Evolutionary conservation across 2,329 filamentous ascomycete species (phyloP).

Genomic region (Phyllachora maydis): DNA sequence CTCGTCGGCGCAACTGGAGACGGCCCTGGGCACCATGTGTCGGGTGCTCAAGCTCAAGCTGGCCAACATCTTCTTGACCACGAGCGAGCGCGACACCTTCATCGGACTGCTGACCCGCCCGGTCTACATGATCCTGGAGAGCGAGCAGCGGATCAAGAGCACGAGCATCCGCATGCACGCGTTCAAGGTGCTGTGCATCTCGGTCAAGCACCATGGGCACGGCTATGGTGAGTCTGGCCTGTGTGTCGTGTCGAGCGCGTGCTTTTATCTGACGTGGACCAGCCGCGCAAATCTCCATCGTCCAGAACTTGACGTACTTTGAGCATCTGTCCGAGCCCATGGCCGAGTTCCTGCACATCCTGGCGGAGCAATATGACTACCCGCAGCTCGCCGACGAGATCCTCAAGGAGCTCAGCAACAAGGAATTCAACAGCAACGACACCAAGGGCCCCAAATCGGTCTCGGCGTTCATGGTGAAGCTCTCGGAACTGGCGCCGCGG

Average conservation of each 20-base stretch:
- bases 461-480: conserved; percentile 77
- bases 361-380: conserved; percentile 95
- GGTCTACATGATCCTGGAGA: conserved; percentile 86
- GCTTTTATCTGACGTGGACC: conserved; percentile 8
- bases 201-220: conserved; percentile 93
- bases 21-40: conserved; percentile 82
- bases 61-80: conserved; percentile 83
- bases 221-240: conserved; percentile 52
- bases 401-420: conserved; percentile 82
- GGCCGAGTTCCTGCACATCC: conserved; percentile 92
- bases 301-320: conserved; percentile 94
- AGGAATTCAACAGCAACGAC: conserved; percentile 95
- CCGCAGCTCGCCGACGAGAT: conserved; percentile 89
- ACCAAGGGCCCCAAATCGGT: conserved; percentile 90
- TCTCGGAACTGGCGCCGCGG: conserved; percentile 80
- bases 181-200: conserved; percentile 91
- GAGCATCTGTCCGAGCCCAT: conserved; percentile 98
- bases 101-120: conserved; percentile 80
- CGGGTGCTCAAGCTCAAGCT: conserved; percentile 89
- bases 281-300: conserved; percentile 94
- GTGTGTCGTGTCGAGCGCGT: too few species aligned
- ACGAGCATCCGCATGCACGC: conserved; percentile 86
- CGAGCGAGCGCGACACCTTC: conserved; percentile 89
- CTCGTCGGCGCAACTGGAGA: conserved; percentile 69
- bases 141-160: conserved; percentile 77